Conservation (phyloP, 1,284 basidiomycete genomes). For the Sporisorium graminicola region DNA sequence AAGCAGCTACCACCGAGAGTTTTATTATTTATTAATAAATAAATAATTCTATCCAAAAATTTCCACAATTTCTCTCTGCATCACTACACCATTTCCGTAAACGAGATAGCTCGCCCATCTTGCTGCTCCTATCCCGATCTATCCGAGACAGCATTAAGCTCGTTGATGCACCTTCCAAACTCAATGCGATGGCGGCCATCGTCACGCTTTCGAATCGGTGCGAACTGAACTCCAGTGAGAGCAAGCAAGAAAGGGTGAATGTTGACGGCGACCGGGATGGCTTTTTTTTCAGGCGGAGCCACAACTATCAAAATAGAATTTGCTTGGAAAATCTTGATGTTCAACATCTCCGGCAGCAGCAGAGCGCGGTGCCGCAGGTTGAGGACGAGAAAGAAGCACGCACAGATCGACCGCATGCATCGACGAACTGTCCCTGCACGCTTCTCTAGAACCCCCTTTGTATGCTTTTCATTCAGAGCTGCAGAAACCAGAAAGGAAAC, state of each 20-base stretch:
- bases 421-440: too few species aligned
- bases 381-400: neutral
- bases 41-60: too few species aligned
- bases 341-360: neutral
- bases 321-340: neutral
- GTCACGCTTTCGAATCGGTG: too few species aligned
- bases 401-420: conserved; percentile 2
- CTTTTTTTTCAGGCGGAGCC: neutral
- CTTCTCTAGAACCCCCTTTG: too few species aligned
- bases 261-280: neutral
- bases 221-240: too few species aligned
- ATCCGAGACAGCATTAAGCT: neutral
- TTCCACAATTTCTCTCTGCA: too few species aligned
- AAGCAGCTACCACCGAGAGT: too few species aligned
- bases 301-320: too few species aligned
- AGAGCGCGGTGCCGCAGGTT: neutral
- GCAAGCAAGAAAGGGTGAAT: neutral
- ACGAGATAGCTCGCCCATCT: neutral
- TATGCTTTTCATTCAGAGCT: neutral
- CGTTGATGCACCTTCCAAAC: too few species aligned
- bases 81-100: too few species aligned
- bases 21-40: too few species aligned
- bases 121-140: neutral
- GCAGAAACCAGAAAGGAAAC: neutral
- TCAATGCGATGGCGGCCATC: too few species aligned